Evolutionary conservation across 208 protist genomes (phyloP).

Genomic region (Trypanosoma caninum): DNA sequence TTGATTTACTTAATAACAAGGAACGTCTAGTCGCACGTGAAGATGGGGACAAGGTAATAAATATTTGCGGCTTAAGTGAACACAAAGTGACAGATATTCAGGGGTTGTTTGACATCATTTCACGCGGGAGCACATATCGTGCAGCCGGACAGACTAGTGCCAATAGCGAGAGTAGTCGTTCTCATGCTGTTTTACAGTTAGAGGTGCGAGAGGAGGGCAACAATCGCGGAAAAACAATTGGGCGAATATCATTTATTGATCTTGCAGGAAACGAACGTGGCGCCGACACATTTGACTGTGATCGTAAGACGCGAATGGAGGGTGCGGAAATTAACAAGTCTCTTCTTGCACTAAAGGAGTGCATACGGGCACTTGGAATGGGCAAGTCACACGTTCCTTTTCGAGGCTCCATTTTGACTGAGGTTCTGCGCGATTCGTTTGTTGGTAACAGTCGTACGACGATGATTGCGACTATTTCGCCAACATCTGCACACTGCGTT

Average conservation of each 20-base stretch:
- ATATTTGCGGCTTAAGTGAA: constrained; percentile 94
- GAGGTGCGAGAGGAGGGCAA: constrained; percentile 56
- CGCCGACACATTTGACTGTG: constrained; percentile 93
- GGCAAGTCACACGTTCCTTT: constrained; percentile 97
- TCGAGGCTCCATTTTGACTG: constrained; percentile 97
- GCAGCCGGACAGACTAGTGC: constrained; percentile 90
- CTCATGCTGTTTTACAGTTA: constrained; percentile 91
- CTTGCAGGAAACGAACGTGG: constrained; percentile 98
- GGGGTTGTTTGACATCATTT: constrained; percentile 92
- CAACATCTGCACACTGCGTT: constrained; percentile 86
- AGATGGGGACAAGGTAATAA: constrained; percentile 93
- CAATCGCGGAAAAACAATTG: constrained; percentile 60
- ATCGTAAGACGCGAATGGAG: constrained; percentile 95
- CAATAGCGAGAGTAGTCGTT: constrained; percentile 91
- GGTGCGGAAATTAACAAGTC: constrained; percentile 99
- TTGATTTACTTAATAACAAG: constrained; percentile 94
- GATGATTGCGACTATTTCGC: constrained; percentile 97
- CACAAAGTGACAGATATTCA: constrained; percentile 74
- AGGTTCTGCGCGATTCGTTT: constrained; percentile 96
- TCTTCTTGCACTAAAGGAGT: constrained; percentile 98
- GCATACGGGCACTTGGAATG: constrained; percentile 96
- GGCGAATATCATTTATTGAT: constrained; percentile 99
- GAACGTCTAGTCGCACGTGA: constrained; percentile 92
- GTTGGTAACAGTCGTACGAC: constrained; percentile 95
- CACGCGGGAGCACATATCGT: constrained; percentile 77